These are phyloP conservation scores for Selenicereus undatus DNA, from an alignment of 148 eudicot genomes.

Conservation along the genomic window DNA sequence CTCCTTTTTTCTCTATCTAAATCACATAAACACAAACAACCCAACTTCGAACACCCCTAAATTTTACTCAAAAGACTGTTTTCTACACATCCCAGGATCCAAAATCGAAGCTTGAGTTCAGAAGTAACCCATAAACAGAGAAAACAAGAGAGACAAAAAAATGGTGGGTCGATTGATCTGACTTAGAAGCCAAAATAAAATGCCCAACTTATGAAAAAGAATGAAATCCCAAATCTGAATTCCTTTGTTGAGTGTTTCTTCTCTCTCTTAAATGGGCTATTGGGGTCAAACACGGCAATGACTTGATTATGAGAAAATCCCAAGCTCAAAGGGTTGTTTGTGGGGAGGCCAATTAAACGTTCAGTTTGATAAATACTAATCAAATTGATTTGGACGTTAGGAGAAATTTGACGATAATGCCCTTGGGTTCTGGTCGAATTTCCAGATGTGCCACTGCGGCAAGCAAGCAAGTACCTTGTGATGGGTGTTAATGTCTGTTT, in stretches of 20 bases:
- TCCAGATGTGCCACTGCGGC: conserved; percentile 9
- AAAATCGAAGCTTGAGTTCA: conserved; percentile 20
- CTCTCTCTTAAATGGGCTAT: conserved; percentile 25
- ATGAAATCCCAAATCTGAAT: neutral
- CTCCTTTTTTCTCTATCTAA: neutral
- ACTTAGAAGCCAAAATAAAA: conserved; percentile 2
- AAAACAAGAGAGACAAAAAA: neutral
- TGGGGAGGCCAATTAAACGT: conserved; percentile 10
- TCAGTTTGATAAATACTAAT: neutral
- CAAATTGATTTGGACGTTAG: neutral
- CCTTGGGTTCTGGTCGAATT: neutral
- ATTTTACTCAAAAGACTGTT: neutral
- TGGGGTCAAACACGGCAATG: conserved; percentile 91
- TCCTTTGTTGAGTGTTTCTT: neutral
- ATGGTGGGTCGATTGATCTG: neutral
- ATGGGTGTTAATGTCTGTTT: conserved; percentile 17
- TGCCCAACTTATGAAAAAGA: neutral
- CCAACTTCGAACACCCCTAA: neutral
- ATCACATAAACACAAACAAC: conserved; percentile 15
- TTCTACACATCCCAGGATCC: conserved; percentile 17
- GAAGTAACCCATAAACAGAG: conserved; percentile 12
- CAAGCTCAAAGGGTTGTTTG: conserved; percentile 1
- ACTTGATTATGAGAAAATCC: conserved; percentile 34
- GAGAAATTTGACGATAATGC: neutral
- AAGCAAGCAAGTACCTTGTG: conserved; percentile 31